Conservation (phyloP, 179 eudicot species). For the Spinacia oleracea region DNA sequence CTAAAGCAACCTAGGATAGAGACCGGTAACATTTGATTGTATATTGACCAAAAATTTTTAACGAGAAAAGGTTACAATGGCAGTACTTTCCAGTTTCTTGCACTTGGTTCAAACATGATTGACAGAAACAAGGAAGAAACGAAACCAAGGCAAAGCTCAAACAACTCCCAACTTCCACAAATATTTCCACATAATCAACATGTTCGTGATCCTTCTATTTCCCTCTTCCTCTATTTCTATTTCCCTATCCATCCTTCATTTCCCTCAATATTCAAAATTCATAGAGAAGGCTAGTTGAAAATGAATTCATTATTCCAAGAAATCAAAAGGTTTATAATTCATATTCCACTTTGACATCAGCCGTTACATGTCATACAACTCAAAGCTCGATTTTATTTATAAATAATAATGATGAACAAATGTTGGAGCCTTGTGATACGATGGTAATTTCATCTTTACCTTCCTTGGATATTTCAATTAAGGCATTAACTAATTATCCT, state of each 20-base stretch:
- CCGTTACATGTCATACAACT: background rate
- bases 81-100: background rate
- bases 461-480: background rate
- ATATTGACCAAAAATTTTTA: background rate
- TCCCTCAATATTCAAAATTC: background rate
- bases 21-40: background rate
- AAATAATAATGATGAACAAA: background rate
- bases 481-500: too few species aligned
- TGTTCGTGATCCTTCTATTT: background rate
- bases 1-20: background rate
- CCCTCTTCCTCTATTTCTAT: background rate
- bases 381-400: background rate
- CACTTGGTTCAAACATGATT: background rate
- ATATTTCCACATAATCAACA: background rate
- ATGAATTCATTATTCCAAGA: background rate
- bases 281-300: background rate
- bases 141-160: constrained; percentile 1
- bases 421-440: too few species aligned
- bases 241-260: background rate
- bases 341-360: background rate
- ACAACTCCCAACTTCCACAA: too few species aligned
- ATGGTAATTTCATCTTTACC: background rate
- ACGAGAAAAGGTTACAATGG: background rate
- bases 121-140: background rate
- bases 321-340: too few species aligned